phyloP scores from a whole-genome alignment of 257 asterid species.

The Prunella vulgaris region DNA sequence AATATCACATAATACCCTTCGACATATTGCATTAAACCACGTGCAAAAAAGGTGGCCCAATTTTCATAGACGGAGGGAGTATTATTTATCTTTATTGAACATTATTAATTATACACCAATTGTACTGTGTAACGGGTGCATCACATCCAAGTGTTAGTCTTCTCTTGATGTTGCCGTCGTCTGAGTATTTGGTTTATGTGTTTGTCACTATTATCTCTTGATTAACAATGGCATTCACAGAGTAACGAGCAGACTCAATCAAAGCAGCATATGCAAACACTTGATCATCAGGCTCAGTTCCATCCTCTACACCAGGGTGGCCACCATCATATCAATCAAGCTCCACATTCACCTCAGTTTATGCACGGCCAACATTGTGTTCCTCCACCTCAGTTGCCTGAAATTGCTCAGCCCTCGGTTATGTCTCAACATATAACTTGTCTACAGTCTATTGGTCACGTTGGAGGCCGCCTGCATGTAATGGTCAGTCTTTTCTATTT shows the following conservation, averaged over 20 bases:
- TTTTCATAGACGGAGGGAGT: too few relatives aligned
- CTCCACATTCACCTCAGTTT: slow-evolving; percentile 54
- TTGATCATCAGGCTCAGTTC: slow-evolving; percentile 58
- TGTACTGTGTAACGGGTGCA: too few relatives aligned
- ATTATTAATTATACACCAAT: too few relatives aligned
- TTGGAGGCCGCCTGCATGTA: slow-evolving; percentile 71
- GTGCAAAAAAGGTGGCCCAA: too few relatives aligned
- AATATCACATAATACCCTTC: too few relatives aligned
- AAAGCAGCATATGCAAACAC: slow-evolving; percentile 62
- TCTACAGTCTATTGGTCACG: slow-evolving; percentile 66
- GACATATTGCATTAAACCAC: too few relatives aligned
- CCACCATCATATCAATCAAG: slow-evolving; percentile 61
- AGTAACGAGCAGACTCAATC: slow-evolving; percentile 52
- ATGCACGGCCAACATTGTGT: slow-evolving; percentile 70
- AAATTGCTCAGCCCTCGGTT: slow-evolving; percentile 59
- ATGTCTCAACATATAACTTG: slow-evolving; percentile 67
- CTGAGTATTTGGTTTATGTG: neutral
- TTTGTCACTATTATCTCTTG: neutral
- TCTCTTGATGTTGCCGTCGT: neutral
- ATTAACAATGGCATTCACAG: slow-evolving; percentile 29
- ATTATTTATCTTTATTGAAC: too few relatives aligned
- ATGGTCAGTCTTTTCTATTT: slow-evolving; percentile 40
- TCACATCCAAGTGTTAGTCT: too few relatives aligned
- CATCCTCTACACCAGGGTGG: slow-evolving; percentile 53
- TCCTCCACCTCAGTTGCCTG: slow-evolving; percentile 69